Base-by-base conservation (phyloP, 1,284 basidiomycete genomes). In the Sphaerobolus stellatus region DNA sequence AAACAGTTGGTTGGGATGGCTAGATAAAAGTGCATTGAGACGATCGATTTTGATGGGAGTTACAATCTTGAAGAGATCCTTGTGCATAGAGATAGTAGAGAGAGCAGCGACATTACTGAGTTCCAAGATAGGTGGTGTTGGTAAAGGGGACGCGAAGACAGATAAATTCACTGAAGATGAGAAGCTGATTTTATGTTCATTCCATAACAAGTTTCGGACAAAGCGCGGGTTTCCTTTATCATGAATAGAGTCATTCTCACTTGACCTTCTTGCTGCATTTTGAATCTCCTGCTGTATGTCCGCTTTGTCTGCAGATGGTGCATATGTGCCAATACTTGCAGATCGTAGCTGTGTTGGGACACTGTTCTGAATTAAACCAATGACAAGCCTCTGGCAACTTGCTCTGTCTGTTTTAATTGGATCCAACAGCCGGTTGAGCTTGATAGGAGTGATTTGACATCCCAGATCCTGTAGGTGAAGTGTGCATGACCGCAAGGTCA, bases 1-100 rank as follows among this genome's bases (percentile, higher is more conserved):
- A 86, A 64, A 97, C 94, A 46, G 86, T 95, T 68, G 97, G 96
- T 79, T 92, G 94, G 76, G 94, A 97, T 62, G 94, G 4, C 16
- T 33, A 0, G 3, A 9, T 1, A 75, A 64, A 1, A 72, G 51
- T 0, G 34, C 5, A 55, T 69, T 57, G 22, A 76, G 65, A 1
- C 31, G 28, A 45, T 68, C 59, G n/a, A 73, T 63, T 8, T 71
- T 60, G 54, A 75, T 66, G 0, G 72, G 71, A 0, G 71, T 69
- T 9, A 67, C 66, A 20, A 74, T 66, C 24, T 66, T 59, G 58
- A 75, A 74, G 0, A 74, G 60, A 5, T 70, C 34, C 2, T 65
- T 61, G n/a, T 65, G 31, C 1, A 20, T 9, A 3, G 2, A 52
- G 18, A 54, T 54, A 2, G 61, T 61, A 1, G 6, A 13, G 16